Percentiles rank a stretch among this genome's conserved stretches.
Conservation (phyloP, 306 rosid genomes). For the Inga laurina region DNA sequence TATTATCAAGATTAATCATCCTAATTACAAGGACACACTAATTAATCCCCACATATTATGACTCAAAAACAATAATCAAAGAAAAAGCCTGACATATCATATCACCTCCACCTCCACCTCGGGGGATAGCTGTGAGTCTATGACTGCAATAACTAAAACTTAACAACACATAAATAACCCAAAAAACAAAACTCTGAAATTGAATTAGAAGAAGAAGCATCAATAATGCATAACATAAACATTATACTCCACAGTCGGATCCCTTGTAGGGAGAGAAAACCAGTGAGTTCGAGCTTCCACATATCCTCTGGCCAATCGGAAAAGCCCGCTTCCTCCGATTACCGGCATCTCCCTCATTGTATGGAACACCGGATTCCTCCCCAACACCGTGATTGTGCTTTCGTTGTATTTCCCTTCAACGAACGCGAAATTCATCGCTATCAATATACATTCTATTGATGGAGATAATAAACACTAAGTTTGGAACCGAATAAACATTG, state of each 20-base stretch:
- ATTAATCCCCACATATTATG: neutral
- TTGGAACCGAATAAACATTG: no score
- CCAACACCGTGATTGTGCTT: constrained; percentile 63
- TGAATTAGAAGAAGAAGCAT: neutral
- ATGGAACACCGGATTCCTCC: constrained; percentile 54
- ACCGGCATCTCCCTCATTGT: constrained; percentile 77
- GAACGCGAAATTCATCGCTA: constrained; percentile 72
- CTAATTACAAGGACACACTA: neutral
- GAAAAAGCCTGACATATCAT: neutral
- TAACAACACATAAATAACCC: neutral
- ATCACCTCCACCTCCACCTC: neutral
- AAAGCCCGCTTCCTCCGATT: constrained; percentile 78
- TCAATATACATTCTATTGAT: neutral
- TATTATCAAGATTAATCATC: neutral
- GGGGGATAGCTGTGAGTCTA: neutral
- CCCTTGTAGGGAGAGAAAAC: constrained; percentile 21
- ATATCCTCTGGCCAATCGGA: constrained; percentile 75
- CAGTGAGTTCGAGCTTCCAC: constrained; percentile 49
- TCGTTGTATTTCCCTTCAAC: constrained; percentile 70
- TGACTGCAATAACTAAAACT: neutral
- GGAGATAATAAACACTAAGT: no score
- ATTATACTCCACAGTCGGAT: constrained; percentile 66
- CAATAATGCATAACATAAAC: neutral
- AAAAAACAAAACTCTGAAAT: neutral
- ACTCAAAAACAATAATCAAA: neutral